Base-by-base conservation (phyloP, 2,329 filamentous ascomycete species). In the Penicillium sp. region DNA sequence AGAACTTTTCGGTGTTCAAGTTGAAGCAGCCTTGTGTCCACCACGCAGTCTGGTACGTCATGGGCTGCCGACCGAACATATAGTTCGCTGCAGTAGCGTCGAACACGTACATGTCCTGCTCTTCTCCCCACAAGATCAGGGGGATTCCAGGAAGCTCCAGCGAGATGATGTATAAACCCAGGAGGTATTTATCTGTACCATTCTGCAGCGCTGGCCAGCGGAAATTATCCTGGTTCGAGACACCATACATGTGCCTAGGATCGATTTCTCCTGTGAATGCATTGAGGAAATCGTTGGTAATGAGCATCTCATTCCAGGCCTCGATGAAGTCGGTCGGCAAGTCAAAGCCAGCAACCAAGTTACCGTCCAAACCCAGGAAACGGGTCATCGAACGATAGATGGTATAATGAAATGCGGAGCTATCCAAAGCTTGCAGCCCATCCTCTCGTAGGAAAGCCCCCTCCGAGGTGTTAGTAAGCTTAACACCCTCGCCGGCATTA, bases 81-180 rank as follows among this genome's bases (percentile, higher is more conserved):
- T 88, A 88, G 67, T 88, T 87, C 58, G 75, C 74, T 5, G 85
- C 85, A 1, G 85, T 87, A 57, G 83, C 86, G 64, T 88, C 86
- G 4, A 88, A 73, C 0, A 86, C 73, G 64, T 88, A 88, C 60
- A 85, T 85, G 0, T 81, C 82, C 69, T 88, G 86, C 68, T 88
- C 86, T 66, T 88, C 86, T 29, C 86, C 86, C 82, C 84, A 88
- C 17, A 82, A 78, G 10, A 86, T 71, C 19, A 85, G 70, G 1
- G 86, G 83, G 19, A 86, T 84, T 38, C 85, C 85, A 3, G 85
- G 85, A 66, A 87, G 78, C 52, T 84, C 73, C 54, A 87, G 66
- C 0, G 84, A 84, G 2, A 82, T 83, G 40, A 88, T 77, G 65
- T 84, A 87, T 17, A 82, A 74, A 6, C 79, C 85, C 6, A 87